Evolutionary conservation across 257 asterid genomes (phyloP).

Genomic region (Plantago major): DNA sequence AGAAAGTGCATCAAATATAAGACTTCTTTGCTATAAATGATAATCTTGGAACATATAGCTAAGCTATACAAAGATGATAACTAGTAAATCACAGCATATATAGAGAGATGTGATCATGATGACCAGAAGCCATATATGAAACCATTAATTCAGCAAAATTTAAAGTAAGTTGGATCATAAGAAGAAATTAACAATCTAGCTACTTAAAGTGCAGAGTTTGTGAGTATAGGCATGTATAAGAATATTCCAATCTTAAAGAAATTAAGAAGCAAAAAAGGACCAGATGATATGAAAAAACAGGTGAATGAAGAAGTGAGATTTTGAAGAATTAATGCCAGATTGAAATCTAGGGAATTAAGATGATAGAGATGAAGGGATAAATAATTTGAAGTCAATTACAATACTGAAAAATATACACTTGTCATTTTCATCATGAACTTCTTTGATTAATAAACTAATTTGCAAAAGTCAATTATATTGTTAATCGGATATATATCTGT

Average conservation of each 20-base stretch:
- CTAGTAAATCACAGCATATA: no score
- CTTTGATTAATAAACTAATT: not conserved
- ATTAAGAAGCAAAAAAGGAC: not conserved
- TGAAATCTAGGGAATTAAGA: no score
- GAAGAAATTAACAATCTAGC: not conserved
- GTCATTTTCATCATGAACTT: not conserved
- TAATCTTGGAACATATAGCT: no score
- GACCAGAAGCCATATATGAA: no score
- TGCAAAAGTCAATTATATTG: conserved; percentile 3
- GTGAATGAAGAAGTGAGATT: not conserved
- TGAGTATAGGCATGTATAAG: not conserved
- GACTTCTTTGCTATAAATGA: no score
- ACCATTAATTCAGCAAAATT: no score
- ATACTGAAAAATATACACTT: not conserved
- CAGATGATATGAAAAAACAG: not conserved
- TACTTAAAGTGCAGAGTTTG: no score
- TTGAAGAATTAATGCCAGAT: not conserved
- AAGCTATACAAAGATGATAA: no score
- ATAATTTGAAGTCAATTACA: not conserved
- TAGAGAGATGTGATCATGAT: no score
- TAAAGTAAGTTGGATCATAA: not conserved
- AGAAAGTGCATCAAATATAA: no score
- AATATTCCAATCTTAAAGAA: not conserved
- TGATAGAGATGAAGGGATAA: not conserved
- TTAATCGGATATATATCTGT: conserved; percentile 4